phyloP scores from a whole-genome alignment of 2,329 filamentous ascomycete genomes.

The Talaromyces funiculosus region DNA sequence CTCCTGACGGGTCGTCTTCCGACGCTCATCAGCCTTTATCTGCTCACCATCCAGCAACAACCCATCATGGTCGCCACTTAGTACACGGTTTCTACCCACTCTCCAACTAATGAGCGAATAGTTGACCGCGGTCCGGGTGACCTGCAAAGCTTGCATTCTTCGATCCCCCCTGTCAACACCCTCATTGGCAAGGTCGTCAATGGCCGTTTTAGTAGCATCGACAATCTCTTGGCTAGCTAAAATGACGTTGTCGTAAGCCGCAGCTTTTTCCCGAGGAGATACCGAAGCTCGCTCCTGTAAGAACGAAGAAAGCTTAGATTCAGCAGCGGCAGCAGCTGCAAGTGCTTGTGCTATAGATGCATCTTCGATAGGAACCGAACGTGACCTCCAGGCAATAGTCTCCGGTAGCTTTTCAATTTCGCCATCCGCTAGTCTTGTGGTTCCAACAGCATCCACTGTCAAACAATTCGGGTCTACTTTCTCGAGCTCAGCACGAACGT shows the following conservation, averaged over 20 bases:
- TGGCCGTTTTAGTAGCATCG: conserved; percentile 86
- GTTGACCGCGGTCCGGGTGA: conserved; percentile 88
- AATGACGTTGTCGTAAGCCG: conserved; percentile 85
- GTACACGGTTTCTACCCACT: conserved; percentile 82
- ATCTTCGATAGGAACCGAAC: conserved; percentile 84
- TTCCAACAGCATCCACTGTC: conserved; percentile 50
- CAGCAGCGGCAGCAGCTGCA: conserved; percentile 58
- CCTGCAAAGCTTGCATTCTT: conserved; percentile 85
- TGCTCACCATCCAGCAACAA: conserved; percentile 47
- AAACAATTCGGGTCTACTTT: conserved; percentile 64
- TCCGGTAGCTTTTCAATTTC: conserved; percentile 54
- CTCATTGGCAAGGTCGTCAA: conserved; percentile 81
- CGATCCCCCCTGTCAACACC: conserved; percentile 76
- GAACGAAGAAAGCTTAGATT: conserved; percentile 46
- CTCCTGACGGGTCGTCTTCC: conserved; percentile 49
- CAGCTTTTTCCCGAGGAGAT: conserved; percentile 60
- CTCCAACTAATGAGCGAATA: conserved; percentile 93
- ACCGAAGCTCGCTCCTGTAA: conserved; percentile 37
- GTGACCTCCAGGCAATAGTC: conserved; percentile 77
- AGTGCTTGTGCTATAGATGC: conserved; percentile 84
- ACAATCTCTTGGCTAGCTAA: conserved; percentile 88
- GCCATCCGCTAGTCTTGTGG: conserved; percentile 43
- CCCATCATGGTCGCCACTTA: conserved; percentile 80
- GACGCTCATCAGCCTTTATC: conserved; percentile 37
- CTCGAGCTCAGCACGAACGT: conserved; percentile 63